Evolutionary conservation across 345 rosid genomes (phyloP).

Genomic region (Eucalyptus virginea): DNA sequence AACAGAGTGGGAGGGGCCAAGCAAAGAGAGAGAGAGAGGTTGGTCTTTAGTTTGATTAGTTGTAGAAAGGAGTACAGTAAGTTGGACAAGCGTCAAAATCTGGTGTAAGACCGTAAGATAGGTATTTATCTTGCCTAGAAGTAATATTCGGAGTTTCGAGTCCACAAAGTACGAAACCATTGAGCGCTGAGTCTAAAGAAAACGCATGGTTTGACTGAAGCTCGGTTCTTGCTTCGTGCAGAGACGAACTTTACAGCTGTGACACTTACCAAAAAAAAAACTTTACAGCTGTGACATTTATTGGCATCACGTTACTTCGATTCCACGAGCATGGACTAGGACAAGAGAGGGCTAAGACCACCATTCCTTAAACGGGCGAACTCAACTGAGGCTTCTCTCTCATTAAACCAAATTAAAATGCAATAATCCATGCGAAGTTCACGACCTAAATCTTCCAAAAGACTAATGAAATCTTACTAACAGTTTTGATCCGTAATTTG

Average conservation of each 20-base stretch:
- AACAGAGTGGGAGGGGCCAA: neutral
- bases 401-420: neutral
- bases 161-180: neutral
- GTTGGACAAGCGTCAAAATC: neutral
- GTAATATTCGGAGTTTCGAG: neutral
- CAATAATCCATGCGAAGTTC: neutral
- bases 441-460: neutral
- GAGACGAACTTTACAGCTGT: neutral
- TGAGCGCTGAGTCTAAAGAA: neutral
- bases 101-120: neutral
- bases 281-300: neutral
- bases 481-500: neutral
- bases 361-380: neutral
- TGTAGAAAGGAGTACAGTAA: neutral
- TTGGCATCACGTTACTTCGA: neutral
- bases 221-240: neutral
- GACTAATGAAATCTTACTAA: neutral
- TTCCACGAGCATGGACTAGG: neutral
- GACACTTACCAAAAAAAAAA: neutral
- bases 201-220: neutral
- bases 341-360: neutral
- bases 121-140: neutral
- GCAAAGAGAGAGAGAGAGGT: neutral
- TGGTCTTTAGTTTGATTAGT: neutral
- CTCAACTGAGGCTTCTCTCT: neutral